These are phyloP conservation scores for Pythium myriotylum DNA, from an alignment of 352 stramenopile species.

Conservation along the genomic window DNA sequence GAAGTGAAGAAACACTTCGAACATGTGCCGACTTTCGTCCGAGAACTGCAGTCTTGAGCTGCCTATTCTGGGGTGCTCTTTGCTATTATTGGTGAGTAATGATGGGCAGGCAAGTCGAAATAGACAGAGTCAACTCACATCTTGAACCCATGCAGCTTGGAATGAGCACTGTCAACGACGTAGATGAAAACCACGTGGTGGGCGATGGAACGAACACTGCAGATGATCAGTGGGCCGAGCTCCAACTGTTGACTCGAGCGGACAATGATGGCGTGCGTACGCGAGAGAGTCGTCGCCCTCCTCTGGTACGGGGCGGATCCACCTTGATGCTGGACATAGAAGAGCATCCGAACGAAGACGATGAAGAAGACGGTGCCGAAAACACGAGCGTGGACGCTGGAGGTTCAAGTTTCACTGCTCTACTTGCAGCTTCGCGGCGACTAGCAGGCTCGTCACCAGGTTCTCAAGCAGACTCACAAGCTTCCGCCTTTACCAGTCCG, in stretches of 20 bases:
- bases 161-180: background rate
- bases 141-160: no score
- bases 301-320: conserved; percentile 3
- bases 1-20: conserved; percentile 30
- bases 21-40: conserved; percentile 25
- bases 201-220: background rate
- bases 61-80: background rate
- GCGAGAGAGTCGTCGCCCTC: background rate
- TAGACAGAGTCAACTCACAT: no score
- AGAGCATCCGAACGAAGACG: conserved; percentile 16
- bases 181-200: background rate
- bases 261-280: conserved; percentile 25
- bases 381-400: background rate
- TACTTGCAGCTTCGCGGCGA: conserved; percentile 22
- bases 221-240: conserved; percentile 45
- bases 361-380: background rate
- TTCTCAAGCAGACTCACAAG: background rate
- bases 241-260: conserved; percentile 44
- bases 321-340: conserved; percentile 13
- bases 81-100: no score
- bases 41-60: conserved; percentile 15
- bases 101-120: no score
- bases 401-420: conserved; percentile 19
- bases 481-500: background rate
- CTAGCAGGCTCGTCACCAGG: conserved; percentile 9